Evolutionary conservation across 257 asterid species (phyloP), one percentile per base, ranked within the genome.

Genomic region (Misopates orontium): DNA sequence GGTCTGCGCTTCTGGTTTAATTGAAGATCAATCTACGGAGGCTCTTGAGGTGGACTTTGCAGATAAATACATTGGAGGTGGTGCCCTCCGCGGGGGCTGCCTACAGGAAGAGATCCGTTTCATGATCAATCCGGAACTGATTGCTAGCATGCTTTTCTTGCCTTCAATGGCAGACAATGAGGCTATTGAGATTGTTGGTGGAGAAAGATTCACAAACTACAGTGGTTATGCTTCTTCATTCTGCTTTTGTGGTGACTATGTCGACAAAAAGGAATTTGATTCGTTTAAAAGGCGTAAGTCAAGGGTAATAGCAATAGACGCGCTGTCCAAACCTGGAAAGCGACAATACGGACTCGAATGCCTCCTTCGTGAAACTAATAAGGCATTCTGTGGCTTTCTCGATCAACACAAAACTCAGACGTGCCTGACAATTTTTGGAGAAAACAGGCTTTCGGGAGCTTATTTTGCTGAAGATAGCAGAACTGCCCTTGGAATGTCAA

Each of bases 91-190:
- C 48, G 67, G 78, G 31, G 98, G 98, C 55, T 89, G 97, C 76
- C 87, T 92, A 48, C 98, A 92, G 84, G 98, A 89, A 77, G 98
- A 92, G 82, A 92, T 92, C 45, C 94, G 96, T 64, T 90, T 89
- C 85, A 84, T 92, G 98, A 85, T 92, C 79, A 89, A 87, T 71
- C 96, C 96, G 23, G 98, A 92, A 82, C 65, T 92, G 71, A 84
- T 87, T 24, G 66, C 69, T 62, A 82, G 91, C 80, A 84, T 81
- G 83, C 88, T 92, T 73, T 89, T 92, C 84, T 52, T 87, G 75
- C 84, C 98, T 54, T 62, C 81, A 53, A 89, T 92, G 95, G 91
- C 84, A 50, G 86, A 82, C 62, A 92, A 92, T 59, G 97, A 92
- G 78, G 86, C 98, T 21, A 81, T 92, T 55, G 98, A 92, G 85